These are phyloP conservation scores for Penicillium polonicum DNA, from an alignment of 2,329 filamentous ascomycete species.

Conservation along the genomic window DNA sequence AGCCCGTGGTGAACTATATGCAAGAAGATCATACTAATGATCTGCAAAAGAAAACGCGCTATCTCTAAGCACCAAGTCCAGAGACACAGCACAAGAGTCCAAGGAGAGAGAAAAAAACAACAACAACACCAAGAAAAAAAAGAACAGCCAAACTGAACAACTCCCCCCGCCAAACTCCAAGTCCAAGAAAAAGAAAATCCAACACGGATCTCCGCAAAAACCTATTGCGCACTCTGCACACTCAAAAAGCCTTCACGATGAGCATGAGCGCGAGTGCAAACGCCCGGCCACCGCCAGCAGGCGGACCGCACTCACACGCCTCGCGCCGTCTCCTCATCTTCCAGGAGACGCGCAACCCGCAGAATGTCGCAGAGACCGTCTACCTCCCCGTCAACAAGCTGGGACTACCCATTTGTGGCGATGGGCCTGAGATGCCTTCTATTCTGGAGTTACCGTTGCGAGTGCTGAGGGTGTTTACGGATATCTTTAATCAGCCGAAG, in stretches of 20 bases:
- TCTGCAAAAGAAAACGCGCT: background rate
- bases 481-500: constrained; percentile 40
- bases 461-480: constrained; percentile 38
- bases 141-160: constrained; percentile 6
- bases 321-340: constrained; percentile 38
- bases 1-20: background rate
- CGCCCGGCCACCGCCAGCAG: constrained; percentile 10
- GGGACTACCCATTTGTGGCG: constrained; percentile 37
- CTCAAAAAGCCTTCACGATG: constrained; percentile 2
- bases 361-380: constrained; percentile 28
- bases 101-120: background rate
- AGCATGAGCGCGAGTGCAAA: constrained; percentile 9
- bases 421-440: constrained; percentile 34
- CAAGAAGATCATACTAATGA: background rate
- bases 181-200: background rate
- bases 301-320: background rate
- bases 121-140: background rate
- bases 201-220: constrained; percentile 4
- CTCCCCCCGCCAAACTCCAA: background rate
- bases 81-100: background rate
- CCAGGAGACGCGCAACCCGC: constrained; percentile 37
- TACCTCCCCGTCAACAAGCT: constrained; percentile 39
- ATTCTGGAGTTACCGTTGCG: constrained; percentile 37
- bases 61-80: background rate
- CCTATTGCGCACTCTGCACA: constrained; percentile 1